phyloP scores from a whole-genome alignment of 2,329 filamentous ascomycete species.

The Westerdykella ornata region DNA sequence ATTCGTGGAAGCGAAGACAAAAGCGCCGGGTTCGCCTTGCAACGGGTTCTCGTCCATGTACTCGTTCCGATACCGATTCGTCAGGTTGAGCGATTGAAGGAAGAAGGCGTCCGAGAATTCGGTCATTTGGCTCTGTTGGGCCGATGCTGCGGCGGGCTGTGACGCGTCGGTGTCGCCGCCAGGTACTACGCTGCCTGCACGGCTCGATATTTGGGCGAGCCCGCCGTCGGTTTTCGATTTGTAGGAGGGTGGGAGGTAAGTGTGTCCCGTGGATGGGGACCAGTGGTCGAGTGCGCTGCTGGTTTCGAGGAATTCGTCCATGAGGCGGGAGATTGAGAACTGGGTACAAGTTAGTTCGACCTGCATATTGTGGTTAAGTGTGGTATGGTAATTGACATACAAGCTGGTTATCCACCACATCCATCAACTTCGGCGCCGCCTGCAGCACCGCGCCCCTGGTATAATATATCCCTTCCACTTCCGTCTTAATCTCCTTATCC shows the following conservation, averaged over 20 bases:
- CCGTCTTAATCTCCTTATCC: conserved; percentile 44
- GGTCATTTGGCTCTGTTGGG: conserved; percentile 7
- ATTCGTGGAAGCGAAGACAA: conserved; percentile 48
- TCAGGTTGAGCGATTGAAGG: conserved; percentile 46
- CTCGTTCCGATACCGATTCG: conserved; percentile 51
- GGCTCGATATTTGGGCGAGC: conserved; percentile 21
- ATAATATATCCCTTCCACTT: conserved; percentile 53
- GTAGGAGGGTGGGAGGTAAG: conserved; percentile 48
- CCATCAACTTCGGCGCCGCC: conserved; percentile 54
- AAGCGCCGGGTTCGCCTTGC: conserved; percentile 56
- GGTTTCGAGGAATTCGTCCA: conserved; percentile 50
- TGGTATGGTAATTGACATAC: conserved; percentile 30
- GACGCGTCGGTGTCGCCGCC: conserved; percentile 13
- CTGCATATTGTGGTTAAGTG: not conserved
- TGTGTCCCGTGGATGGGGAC: conserved; percentile 54
- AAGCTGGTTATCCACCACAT: conserved; percentile 51
- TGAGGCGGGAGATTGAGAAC: conserved; percentile 50
- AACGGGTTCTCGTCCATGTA: conserved; percentile 60
- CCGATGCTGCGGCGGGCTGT: conserved; percentile 9
- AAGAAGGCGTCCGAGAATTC: conserved; percentile 33
- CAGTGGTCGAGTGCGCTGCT: conserved; percentile 51
- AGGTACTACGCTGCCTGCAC: conserved; percentile 27
- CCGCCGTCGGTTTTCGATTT: conserved; percentile 28
- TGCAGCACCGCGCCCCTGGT: conserved; percentile 54
- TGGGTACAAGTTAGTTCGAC: conserved; percentile 20